Evolutionary conservation across 1,284 basidiomycete species (phyloP).

Genomic region (Athelia psychrophila): DNA sequence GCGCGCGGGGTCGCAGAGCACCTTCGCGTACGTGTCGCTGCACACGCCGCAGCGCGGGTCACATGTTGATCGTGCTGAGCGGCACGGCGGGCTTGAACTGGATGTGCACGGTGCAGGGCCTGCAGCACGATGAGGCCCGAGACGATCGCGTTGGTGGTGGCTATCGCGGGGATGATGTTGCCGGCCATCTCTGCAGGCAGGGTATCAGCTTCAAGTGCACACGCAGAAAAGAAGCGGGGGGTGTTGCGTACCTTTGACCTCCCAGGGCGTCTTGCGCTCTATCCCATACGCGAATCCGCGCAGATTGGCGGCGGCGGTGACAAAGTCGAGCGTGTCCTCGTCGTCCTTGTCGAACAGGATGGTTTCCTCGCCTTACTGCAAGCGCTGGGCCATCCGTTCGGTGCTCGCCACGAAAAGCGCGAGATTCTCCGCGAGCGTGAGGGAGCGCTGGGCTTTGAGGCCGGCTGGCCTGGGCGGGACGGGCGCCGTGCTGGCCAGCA

Average conservation of each 20-base stretch:
- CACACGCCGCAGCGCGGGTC: conserved; percentile 82
- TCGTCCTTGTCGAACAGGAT: conserved; percentile 99
- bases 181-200: conserved; percentile 91
- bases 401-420: conserved; percentile 83
- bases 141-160: conserved; percentile 97
- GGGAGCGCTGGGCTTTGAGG: conserved; percentile 78
- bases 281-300: conserved; percentile 92
- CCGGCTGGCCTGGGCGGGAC: conserved; percentile 20
- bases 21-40: conserved; percentile 76
- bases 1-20: conserved; percentile 67
- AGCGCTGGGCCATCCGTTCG: conserved; percentile 72
- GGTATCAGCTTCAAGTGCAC: not conserved
- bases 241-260: conserved; percentile 98
- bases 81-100: conserved; percentile 77
- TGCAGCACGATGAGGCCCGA: conserved; percentile 94
- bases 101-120: conserved; percentile 76
- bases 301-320: conserved; percentile 92
- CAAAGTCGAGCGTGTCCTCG: conserved; percentile 94
- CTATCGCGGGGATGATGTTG: conserved; percentile 99
- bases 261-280: conserved; percentile 87
- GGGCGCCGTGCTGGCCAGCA: conserved; percentile 9
- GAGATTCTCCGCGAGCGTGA: conserved; percentile 79
- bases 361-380: conserved; percentile 70
- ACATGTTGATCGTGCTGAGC: conserved; percentile 63
- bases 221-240: too few species aligned